Evolutionary conservation across 495 filamentous ascomycete species (phyloP).

Genomic region (Penicillium canescens): DNA sequence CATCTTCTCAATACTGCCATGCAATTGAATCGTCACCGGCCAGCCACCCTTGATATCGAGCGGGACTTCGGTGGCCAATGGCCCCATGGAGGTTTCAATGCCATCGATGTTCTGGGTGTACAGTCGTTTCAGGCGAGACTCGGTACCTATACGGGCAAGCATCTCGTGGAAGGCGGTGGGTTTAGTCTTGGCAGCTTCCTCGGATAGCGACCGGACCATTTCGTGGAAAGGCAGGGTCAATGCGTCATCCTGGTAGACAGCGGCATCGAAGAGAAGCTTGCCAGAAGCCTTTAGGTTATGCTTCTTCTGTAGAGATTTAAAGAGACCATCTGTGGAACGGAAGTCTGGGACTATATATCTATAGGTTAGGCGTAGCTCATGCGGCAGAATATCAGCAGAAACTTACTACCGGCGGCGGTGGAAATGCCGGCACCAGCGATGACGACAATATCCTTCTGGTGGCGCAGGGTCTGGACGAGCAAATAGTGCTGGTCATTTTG

Average conservation of each 20-base stretch:
- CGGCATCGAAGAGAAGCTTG: slow-evolving; percentile 95
- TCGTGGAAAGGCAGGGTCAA: slow-evolving; percentile 88
- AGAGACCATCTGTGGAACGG: slow-evolving; percentile 84
- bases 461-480: slow-evolving; percentile 73
- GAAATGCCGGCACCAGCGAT: slow-evolving; percentile 97
- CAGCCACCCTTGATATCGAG: slow-evolving; percentile 78
- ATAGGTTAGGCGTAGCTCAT: slow-evolving; percentile 31
- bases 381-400: slow-evolving; percentile 58
- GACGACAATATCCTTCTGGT: slow-evolving; percentile 93
- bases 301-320: slow-evolving; percentile 76
- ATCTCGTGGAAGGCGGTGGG: slow-evolving; percentile 94
- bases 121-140: slow-evolving; percentile 85
- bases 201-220: slow-evolving; percentile 88
- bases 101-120: slow-evolving; percentile 97
- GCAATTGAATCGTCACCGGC: slow-evolving; percentile 91
- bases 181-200: slow-evolving; percentile 68
- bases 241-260: slow-evolving; percentile 88
- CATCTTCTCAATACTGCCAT: slow-evolving; percentile 94
- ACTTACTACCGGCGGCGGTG: slow-evolving; percentile 91
- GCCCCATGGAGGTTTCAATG: slow-evolving; percentile 82
- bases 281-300: slow-evolving; percentile 91
- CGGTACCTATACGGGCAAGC: slow-evolving; percentile 83
- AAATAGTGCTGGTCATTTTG: slow-evolving; percentile 63
- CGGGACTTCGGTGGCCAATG: slow-evolving; percentile 76
- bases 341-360: slow-evolving; percentile 82